Evolutionary conservation across 2,329 filamentous ascomycete species (phyloP).

Genomic region (Fusarium caatingaense): DNA sequence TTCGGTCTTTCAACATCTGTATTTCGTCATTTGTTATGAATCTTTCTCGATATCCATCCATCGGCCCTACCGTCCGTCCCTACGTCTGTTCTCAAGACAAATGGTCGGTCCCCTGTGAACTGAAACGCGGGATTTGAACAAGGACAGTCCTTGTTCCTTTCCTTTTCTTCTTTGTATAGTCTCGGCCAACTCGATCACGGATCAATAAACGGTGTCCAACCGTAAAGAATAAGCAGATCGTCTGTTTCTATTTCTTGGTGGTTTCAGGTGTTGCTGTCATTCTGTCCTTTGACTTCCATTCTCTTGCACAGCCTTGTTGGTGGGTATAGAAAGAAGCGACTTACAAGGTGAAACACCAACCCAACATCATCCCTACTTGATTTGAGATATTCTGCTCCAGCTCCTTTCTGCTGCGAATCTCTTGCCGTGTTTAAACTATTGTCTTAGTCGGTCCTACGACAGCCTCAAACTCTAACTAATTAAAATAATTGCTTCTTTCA

Average conservation of each 20-base stretch:
- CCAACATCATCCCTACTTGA: not conserved
- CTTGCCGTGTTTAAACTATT: not conserved
- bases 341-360: not conserved
- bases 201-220: constrained; percentile 8
- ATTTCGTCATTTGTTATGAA: not conserved
- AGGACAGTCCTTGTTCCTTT: not conserved
- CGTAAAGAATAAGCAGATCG: constrained; percentile 5
- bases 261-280: constrained; percentile 32
- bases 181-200: not conserved
- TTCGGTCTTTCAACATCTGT: not conserved
- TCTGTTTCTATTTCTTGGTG: constrained; percentile 15
- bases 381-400: not conserved
- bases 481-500: not conserved
- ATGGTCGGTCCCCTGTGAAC: constrained; percentile 11
- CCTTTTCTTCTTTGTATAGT: not conserved
- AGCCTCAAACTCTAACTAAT: not conserved
- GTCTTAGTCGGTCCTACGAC: not conserved
- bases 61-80: not conserved
- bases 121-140: constrained; percentile 20
- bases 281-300: not conserved
- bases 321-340: not conserved
- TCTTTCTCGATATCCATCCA: not conserved
- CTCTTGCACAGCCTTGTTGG: constrained; percentile 9
- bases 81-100: constrained; percentile 7
- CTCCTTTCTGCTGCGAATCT: not conserved